Conservation (phyloP, 768 basidiomycete species). For the Boletus rubroflammeus region DNA sequence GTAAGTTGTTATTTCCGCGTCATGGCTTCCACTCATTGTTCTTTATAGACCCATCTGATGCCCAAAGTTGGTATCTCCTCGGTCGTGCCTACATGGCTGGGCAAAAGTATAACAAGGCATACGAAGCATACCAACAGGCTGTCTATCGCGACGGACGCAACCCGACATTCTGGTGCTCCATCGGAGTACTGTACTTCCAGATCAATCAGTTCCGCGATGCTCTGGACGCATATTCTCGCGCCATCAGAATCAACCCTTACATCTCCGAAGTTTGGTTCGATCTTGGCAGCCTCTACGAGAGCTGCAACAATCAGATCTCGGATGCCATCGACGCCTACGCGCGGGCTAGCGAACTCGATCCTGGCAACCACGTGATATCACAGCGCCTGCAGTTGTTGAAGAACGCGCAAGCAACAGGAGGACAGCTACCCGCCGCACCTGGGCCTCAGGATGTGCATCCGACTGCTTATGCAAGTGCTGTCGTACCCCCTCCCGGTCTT, state of each 20-base stretch:
- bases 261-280: constrained; percentile 85
- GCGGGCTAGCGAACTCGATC: constrained; percentile 91
- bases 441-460: constrained; percentile 96
- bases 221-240: constrained; percentile 96
- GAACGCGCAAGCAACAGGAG: constrained; percentile 72
- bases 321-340: constrained; percentile 99
- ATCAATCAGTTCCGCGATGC: constrained; percentile 99
- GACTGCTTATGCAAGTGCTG: constrained; percentile 83
- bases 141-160: constrained; percentile 98
- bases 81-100: constrained; percentile 99
- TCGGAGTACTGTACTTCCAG: constrained; percentile 98
- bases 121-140: constrained; percentile 98
- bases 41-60: constrained; percentile 81
- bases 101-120: constrained; percentile 98
- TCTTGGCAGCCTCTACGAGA: constrained; percentile 93
- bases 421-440: constrained; percentile 79
- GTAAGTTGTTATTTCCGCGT: constrained; percentile 41
- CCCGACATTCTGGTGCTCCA: constrained; percentile 99
- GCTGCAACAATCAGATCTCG: constrained; percentile 97
- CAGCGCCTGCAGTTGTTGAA: constrained; percentile 75
- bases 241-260: constrained; percentile 98
- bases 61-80: constrained; percentile 98
- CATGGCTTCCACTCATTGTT: neutral
- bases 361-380: constrained; percentile 76
- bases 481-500: constrained; percentile 67